Base-by-base conservation (phyloP, 139 green algal species). In the Picochlorum sp. region DNA sequence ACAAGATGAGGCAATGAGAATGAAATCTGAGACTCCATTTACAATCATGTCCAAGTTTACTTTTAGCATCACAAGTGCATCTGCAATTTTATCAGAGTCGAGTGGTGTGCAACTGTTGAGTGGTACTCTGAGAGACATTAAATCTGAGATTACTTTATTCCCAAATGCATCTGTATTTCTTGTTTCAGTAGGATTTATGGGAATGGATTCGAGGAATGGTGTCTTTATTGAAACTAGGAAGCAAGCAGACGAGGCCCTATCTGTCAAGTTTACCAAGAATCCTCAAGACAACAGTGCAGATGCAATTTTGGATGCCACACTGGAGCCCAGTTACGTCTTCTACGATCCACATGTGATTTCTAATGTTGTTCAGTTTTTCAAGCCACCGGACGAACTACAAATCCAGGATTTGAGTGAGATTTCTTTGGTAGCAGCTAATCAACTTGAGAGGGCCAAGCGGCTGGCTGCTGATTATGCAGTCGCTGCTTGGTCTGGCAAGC, bases 271-370 rank as follows among this genome's bases (percentile, higher is more conserved):
- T 40, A 50, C 83, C n/a, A 71, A 79, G 36, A 45, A 70, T 14
- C 84, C 80, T 1, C 81, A 94, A 67, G 87, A 95, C 50, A 67
- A 65, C 24, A 62, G 60, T 30, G 75, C 85, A 1, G 88, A 95
- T 47, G 70, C 74, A 14, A 57, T 68, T 0, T 35, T 89, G 14
- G 33, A 65, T 18, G 57, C 89, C 2, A 61, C 70, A 8, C 59
- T 95, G 30, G 76, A 78, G 0, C 82, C 87, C 29, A 80, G 62
- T 53, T 94, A 88, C 54, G 80, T 95, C 5, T 89, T 82, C 10
- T 94, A 93, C 59, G 58, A 70, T 39, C 63, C 73, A 5, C 57
- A 52, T 8, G 75, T 80, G 1, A 8, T 94, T 2, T 43, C 73
- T 8, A 66, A 74, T 0, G 72, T 96, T 5, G 29, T 58, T 1